Conservation (phyloP, 257 asterid species). For the Penstemon newberryi region DNA sequence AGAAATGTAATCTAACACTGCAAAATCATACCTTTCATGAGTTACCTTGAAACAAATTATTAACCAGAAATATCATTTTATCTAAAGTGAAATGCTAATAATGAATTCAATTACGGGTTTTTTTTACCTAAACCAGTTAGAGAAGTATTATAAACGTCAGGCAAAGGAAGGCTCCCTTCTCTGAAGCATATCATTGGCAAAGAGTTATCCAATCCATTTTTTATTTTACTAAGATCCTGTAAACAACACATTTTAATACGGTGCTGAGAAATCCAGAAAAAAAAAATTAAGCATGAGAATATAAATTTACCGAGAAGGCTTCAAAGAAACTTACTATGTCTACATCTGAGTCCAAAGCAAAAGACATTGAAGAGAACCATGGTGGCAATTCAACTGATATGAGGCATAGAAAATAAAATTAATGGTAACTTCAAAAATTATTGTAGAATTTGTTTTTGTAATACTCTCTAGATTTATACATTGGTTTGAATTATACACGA, state of each 20-base stretch:
- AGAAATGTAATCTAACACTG: constrained; percentile 58
- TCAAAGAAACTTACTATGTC: constrained; percentile 58
- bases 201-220: constrained; percentile 47
- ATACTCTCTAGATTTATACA: too few species aligned
- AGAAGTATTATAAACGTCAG: constrained; percentile 76
- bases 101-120: background rate
- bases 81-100: constrained; percentile 5
- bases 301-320: constrained; percentile 20
- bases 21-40: constrained; percentile 31
- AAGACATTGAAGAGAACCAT: constrained; percentile 78
- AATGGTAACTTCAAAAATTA: background rate
- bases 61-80: background rate
- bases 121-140: constrained; percentile 66
- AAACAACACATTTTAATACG: constrained; percentile 6
- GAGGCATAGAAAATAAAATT: constrained; percentile 24
- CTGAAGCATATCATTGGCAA: constrained; percentile 83
- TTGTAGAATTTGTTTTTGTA: too few species aligned
- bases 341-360: constrained; percentile 70
- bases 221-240: constrained; percentile 54
- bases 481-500: too few species aligned
- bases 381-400: constrained; percentile 90
- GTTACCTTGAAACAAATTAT: constrained; percentile 7
- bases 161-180: constrained; percentile 95
- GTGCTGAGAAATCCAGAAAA: background rate
- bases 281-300: background rate